A percentile compares a stretch with the other conserved stretches of the same genome.
Evolutionary conservation across 179 eudicot species (phyloP).

Genomic region (Gypsophila paniculata): DNA sequence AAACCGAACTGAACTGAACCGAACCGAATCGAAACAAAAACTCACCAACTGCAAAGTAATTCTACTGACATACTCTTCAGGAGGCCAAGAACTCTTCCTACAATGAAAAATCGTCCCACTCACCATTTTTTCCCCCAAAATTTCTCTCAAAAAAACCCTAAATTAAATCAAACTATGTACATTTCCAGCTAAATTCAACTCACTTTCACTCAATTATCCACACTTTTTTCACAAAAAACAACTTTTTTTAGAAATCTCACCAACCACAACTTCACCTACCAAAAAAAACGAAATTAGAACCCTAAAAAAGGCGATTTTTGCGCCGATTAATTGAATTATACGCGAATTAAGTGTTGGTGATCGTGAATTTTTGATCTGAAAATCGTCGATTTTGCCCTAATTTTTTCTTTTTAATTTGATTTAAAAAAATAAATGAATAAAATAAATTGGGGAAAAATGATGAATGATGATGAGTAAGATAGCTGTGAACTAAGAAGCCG

Average conservation of each 20-base stretch:
- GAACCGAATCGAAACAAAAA: not conserved
- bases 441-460: not conserved
- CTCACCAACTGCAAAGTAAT: constrained; percentile 73
- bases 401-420: not conserved
- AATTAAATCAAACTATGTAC: not conserved
- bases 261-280: not conserved
- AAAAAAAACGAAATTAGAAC: not conserved
- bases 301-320: not conserved
- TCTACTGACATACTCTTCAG: constrained; percentile 69
- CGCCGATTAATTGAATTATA: not conserved
- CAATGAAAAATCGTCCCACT: constrained; percentile 62
- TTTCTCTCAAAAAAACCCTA: constrained; percentile 12
- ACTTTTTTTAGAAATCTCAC: too few relatives aligned
- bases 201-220: not conserved
- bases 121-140: constrained; percentile 40
- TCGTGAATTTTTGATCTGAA: not conserved
- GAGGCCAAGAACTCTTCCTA: constrained; percentile 89
- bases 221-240: too few relatives aligned
- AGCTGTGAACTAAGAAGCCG: not conserved
- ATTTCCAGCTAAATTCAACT: constrained; percentile 1
- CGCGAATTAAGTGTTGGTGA: not conserved
- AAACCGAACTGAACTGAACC: not conserved
- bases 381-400: not conserved
- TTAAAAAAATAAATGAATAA: not conserved
- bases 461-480: not conserved